Percentiles rank a stretch among this genome's conserved stretches.
Evolutionary conservation across 2,329 filamentous ascomycete genomes (phyloP).

Genomic region (Calonectria naviculata): DNA sequence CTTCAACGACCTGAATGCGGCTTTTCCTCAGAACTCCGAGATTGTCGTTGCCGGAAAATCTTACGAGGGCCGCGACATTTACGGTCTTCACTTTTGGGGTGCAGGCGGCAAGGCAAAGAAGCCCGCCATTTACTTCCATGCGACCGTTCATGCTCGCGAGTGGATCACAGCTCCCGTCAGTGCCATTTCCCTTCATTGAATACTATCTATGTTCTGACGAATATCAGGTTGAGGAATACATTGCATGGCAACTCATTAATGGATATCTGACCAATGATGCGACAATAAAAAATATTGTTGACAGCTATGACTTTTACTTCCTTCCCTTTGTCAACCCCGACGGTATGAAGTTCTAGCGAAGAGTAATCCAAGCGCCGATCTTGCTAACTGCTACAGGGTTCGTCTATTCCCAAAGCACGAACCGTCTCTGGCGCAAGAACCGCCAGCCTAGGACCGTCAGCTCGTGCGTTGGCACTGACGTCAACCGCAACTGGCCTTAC

Average conservation of each 20-base stretch:
- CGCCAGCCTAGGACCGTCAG: conserved; percentile 54
- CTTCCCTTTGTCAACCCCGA: conserved; percentile 72
- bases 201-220: neutral
- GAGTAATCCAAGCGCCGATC: conserved; percentile 6
- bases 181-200: neutral
- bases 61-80: conserved; percentile 63
- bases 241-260: conserved; percentile 60
- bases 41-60: conserved; percentile 61
- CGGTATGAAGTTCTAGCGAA: conserved; percentile 47
- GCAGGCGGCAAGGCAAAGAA: conserved; percentile 53
- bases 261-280: conserved; percentile 52
- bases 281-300: conserved; percentile 58
- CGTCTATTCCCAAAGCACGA: conserved; percentile 64
- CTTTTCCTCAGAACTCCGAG: conserved; percentile 57
- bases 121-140: conserved; percentile 65
- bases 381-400: conserved; percentile 13
- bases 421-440: conserved; percentile 73
- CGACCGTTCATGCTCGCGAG: conserved; percentile 68
- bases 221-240: conserved; percentile 60
- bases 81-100: conserved; percentile 69
- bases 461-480: conserved; percentile 62
- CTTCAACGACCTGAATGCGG: conserved; percentile 54
- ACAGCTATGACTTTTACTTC: conserved; percentile 75
- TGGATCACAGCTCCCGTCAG: conserved; percentile 62
- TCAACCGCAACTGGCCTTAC: conserved; percentile 71